These are phyloP conservation scores for Salix purpurea DNA, from an alignment of 345 rosid species.

Conservation along the genomic window DNA sequence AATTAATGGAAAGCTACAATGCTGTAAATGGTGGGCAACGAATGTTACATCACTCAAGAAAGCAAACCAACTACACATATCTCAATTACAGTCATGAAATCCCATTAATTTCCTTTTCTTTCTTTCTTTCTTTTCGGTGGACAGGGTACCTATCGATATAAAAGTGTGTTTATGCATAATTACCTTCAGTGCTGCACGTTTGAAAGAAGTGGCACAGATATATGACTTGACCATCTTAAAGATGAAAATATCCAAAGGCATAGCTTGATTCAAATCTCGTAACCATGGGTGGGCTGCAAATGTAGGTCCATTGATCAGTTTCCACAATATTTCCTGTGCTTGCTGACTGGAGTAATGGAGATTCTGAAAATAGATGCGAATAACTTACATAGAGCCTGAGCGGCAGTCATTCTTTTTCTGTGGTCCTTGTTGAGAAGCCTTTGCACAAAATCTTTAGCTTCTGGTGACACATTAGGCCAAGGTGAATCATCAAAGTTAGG, in stretches of 20 bases:
- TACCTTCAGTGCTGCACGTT: slow-evolving; percentile 80
- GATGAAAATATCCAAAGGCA: slow-evolving; percentile 76
- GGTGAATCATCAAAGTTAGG: slow-evolving; percentile 86
- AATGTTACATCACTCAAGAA: too few species aligned
- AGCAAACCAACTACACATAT: too few species aligned
- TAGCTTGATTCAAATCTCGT: slow-evolving; percentile 43
- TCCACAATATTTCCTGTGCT: not conserved
- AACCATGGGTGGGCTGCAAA: slow-evolving; percentile 92
- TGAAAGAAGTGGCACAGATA: slow-evolving; percentile 64
- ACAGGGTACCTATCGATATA: not conserved
- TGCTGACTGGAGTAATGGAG: not conserved
- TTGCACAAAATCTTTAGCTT: slow-evolving; percentile 83
- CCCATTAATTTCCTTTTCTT: not conserved
- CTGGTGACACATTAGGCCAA: slow-evolving; percentile 75
- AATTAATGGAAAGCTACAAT: not conserved
- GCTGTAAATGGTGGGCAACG: not conserved
- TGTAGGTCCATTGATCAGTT: not conserved
- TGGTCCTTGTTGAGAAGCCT: slow-evolving; percentile 90
- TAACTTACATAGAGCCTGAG: slow-evolving; percentile 78
- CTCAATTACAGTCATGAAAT: too few species aligned
- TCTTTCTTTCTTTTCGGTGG: not conserved
- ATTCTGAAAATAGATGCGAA: not conserved
- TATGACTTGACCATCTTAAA: slow-evolving; percentile 76
- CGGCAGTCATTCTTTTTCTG: slow-evolving; percentile 93
- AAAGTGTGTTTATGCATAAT: not conserved